Evolutionary conservation across 139 green algal genomes (phyloP).

Genomic region (Chlorella vulgaris): DNA sequence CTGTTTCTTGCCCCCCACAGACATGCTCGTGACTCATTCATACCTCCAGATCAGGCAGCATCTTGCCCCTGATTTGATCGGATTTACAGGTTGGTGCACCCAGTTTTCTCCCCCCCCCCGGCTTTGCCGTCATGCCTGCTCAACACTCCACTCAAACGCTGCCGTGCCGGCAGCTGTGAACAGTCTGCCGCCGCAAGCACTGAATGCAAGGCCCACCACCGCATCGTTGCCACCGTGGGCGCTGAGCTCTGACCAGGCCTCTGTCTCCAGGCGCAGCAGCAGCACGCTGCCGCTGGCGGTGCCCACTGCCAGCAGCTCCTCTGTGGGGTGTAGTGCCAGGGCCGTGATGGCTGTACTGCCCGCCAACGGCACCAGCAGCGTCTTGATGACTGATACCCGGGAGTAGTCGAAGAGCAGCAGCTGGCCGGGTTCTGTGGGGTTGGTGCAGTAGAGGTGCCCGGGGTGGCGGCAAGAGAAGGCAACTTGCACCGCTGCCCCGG

Average conservation of each 20-base stretch:
- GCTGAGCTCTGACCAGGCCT: conserved; percentile 29
- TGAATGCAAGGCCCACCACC: conserved; percentile 25
- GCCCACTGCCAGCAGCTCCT: conserved; percentile 21
- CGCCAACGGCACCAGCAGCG: conserved; percentile 1
- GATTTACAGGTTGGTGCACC: too few relatives aligned
- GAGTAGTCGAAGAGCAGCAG: conserved; percentile 22
- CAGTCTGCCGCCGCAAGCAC: neutral
- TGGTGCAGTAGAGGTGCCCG: conserved; percentile 21
- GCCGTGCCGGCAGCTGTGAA: conserved; percentile 7
- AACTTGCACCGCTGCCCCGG: neutral
- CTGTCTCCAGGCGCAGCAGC: conserved; percentile 25
- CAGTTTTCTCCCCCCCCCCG: too few relatives aligned
- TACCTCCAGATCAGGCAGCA: too few relatives aligned
- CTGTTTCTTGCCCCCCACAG: too few relatives aligned
- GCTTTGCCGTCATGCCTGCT: too few relatives aligned
- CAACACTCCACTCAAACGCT: conserved; percentile 4
- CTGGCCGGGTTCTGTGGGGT: neutral
- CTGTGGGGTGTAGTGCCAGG: conserved; percentile 2
- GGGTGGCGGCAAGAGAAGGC: conserved; percentile 1
- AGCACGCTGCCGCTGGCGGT: conserved; percentile 16
- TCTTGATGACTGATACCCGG: neutral
- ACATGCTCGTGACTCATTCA: too few relatives aligned
- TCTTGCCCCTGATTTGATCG: too few relatives aligned
- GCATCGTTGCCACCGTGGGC: neutral
- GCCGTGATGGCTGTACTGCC: neutral